A percentile compares a stretch with the other conserved stretches of the same genome.
Conservation (phyloP, 106 monocot genomes). For the Platanthera zijinensis region DNA sequence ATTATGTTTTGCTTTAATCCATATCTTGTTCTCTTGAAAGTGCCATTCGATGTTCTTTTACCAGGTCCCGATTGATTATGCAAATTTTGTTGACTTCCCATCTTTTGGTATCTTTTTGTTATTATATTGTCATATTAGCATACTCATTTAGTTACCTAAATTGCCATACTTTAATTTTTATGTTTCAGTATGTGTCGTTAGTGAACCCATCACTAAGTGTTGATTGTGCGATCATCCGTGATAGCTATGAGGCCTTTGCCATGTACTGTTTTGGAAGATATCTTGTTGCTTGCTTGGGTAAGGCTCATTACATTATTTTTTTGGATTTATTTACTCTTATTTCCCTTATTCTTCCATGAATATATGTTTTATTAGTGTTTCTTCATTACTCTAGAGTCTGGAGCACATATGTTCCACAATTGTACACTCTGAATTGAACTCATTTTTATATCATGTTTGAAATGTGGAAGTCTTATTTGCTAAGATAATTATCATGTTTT, state of each 20-base stretch:
- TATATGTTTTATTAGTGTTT: not conserved
- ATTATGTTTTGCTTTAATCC: not conserved
- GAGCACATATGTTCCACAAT: not conserved
- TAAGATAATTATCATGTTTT: not conserved
- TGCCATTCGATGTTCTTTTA: not conserved
- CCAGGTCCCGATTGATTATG: not conserved
- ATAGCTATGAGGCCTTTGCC: conserved; percentile 94
- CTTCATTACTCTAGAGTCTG: not conserved
- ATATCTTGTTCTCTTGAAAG: not conserved
- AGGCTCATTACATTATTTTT: conserved; percentile 2
- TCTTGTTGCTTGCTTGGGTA: conserved; percentile 95
- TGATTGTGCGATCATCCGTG: conserved; percentile 80
- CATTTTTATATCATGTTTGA: not conserved
- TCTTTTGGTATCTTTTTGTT: not conserved
- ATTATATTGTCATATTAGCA: not conserved
- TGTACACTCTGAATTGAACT: not conserved
- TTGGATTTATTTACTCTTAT: not conserved
- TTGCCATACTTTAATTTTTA: not conserved
- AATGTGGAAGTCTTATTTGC: not conserved
- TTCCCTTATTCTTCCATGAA: not conserved
- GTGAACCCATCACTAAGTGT: conserved; percentile 76
- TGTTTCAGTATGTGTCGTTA: conserved; percentile 68
- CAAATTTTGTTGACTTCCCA: not conserved
- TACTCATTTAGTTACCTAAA: not conserved
- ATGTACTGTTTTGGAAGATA: conserved; percentile 99